These are phyloP conservation scores for Diaporthe sp. DNA, from an alignment of 2,329 filamentous ascomycete genomes.

Conservation along the genomic window DNA sequence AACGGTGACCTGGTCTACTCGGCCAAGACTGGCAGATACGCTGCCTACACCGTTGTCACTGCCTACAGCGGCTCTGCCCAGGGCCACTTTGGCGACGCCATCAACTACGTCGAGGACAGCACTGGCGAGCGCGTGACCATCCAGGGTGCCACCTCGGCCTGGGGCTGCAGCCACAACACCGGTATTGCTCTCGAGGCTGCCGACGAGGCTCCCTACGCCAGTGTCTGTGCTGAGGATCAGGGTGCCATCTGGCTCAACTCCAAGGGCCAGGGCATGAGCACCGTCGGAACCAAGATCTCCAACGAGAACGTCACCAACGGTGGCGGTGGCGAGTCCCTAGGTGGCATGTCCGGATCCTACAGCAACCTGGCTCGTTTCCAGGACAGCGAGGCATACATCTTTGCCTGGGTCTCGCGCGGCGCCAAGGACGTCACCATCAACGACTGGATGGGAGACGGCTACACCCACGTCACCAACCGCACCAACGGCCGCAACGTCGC, in stretches of 20 bases:
- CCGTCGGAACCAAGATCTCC: slow-evolving; percentile 68
- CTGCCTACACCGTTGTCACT: slow-evolving; percentile 73
- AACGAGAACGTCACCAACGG: slow-evolving; percentile 75
- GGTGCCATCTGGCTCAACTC: slow-evolving; percentile 76
- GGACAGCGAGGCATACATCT: slow-evolving; percentile 67
- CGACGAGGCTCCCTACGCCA: slow-evolving; percentile 69
- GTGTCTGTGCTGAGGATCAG: slow-evolving; percentile 73
- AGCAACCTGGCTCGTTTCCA: slow-evolving; percentile 68
- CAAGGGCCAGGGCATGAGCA: slow-evolving; percentile 67
- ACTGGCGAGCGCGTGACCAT: slow-evolving; percentile 65
- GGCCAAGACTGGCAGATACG: slow-evolving; percentile 67
- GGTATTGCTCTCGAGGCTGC: slow-evolving; percentile 74
- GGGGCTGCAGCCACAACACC: slow-evolving; percentile 76
- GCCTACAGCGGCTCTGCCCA: slow-evolving; percentile 65
- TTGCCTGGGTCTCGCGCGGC: slow-evolving; percentile 73
- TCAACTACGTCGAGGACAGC: slow-evolving; percentile 59
- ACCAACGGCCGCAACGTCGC: slow-evolving; percentile 72
- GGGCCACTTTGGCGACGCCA: slow-evolving; percentile 71
- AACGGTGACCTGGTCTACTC: slow-evolving; percentile 75
- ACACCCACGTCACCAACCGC: slow-evolving; percentile 65
- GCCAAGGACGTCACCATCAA: slow-evolving; percentile 67
- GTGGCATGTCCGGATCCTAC: slow-evolving; percentile 75
- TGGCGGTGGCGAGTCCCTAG: slow-evolving; percentile 69
- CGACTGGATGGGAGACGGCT: slow-evolving; percentile 69
- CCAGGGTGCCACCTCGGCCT: slow-evolving; percentile 65